Evolutionary conservation across 2,329 filamentous ascomycete genomes (phyloP).

Genomic region (Diplodia sapinea): DNA sequence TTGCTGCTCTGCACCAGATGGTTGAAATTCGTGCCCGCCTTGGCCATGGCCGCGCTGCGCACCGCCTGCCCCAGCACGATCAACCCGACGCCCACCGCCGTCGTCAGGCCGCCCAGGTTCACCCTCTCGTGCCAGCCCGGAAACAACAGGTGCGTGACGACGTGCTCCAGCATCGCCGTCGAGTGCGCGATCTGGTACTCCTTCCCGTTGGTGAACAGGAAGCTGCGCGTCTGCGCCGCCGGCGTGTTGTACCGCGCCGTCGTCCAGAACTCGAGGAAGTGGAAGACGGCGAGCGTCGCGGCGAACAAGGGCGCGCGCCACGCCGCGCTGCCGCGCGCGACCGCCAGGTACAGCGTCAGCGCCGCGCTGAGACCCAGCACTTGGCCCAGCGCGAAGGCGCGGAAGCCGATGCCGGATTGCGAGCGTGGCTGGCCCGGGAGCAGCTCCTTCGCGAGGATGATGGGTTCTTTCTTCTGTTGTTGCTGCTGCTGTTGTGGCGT

Average conservation of each 20-base stretch:
- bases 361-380: conserved; percentile 44
- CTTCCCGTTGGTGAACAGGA: conserved; percentile 84
- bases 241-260: conserved; percentile 84
- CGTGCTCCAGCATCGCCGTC: conserved; percentile 74
- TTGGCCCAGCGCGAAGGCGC: conserved; percentile 53
- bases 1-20: conserved; percentile 74
- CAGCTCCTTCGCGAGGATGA: conserved; percentile 39
- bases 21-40: conserved; percentile 91
- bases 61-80: conserved; percentile 74
- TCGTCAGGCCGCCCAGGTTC: conserved; percentile 43
- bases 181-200: conserved; percentile 84
- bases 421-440: conserved; percentile 52
- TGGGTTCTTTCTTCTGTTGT: neutral
- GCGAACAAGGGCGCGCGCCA: conserved; percentile 71
- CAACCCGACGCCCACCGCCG: conserved; percentile 65
- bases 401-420: conserved; percentile 54
- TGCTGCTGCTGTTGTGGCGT: conserved; percentile 29
- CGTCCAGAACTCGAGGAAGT: conserved; percentile 95
- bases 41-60: conserved; percentile 83
- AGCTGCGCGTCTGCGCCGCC: conserved; percentile 73
- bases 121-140: conserved; percentile 55
- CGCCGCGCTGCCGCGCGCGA: conserved; percentile 48
- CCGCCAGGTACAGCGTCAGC: conserved; percentile 38
- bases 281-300: conserved; percentile 75
- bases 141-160: conserved; percentile 64